Evolutionary conservation across 805 yeast species (phyloP), one percentile per base, ranked within the genome.

Genomic region (Starmerella bombi): DNA sequence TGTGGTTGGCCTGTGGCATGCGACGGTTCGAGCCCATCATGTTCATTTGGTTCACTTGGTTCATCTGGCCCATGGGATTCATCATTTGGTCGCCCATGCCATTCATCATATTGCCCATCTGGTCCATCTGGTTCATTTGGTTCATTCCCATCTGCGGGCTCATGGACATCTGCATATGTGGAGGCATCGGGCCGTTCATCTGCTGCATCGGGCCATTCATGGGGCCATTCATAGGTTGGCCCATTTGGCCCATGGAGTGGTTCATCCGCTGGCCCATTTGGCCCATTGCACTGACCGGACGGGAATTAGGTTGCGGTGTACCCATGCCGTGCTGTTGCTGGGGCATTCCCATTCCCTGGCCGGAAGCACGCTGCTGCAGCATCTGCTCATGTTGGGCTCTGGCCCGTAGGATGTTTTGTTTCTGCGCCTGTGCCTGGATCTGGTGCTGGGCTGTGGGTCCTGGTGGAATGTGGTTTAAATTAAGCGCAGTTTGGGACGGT

Each of bases 391-490:
- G 49, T 29, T 42, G 46, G 2, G 42, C 46, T 4, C 45, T 42
- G 1, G 49, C 50, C 9, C 50, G 40, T 32, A 47, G 10, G 5
- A 47, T 37, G 6, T 44, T 46, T 29, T 48, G 51, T 32, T 44
- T 46, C 40, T 45, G 52, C 18, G 37, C 38, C 36, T 50, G 53
- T 14, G 52, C 52, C 31, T 49, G 53, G 23, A 45, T 41, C 31
- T 49, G 54, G 40, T 47, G 50, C 37, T 45, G 45, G 4, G 50
- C 50, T 3, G 50, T 47, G 2, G 50, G 50, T 2, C 50, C 50
- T 1, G 50, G 50, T 7, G 50, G 50, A 3, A 47, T 43, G 17
- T 47, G 50, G 35, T 40, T 42, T 25, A 34, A 38, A 15, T 28
- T 28, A 15, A 28, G 17, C 17, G 31, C 17, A 28, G 31, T 7